Conservation (phyloP, 352 stramenopile genomes). For the Sclerospora graminicola region DNA sequence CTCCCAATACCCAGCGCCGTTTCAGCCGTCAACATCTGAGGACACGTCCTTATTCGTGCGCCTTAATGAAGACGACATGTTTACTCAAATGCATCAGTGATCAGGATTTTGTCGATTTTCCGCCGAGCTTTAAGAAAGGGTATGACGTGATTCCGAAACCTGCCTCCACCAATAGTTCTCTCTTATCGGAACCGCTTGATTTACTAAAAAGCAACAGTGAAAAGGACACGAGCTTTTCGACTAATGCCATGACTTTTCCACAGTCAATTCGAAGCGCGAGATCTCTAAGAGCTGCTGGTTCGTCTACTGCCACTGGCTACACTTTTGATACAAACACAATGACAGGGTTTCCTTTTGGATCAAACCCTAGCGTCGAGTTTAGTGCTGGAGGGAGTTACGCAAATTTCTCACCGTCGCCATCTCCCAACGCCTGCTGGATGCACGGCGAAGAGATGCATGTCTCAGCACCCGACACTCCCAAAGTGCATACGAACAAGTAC, state of each 20-base stretch:
- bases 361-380: conserved; percentile 2
- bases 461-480: conserved; percentile 2
- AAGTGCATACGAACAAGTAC: conserved; percentile 20
- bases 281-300: not conserved
- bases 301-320: conserved; percentile 3
- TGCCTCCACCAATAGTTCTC: conserved; percentile 7
- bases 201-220: conserved; percentile 13
- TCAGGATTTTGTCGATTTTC: conserved; percentile 31
- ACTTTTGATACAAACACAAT: conserved; percentile 19
- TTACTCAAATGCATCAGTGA: conserved; percentile 37
- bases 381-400: not conserved
- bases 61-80: conserved; percentile 33
- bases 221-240: conserved; percentile 18
- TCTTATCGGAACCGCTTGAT: conserved; percentile 29
- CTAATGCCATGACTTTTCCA: conserved; percentile 1
- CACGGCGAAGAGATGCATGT: not conserved
- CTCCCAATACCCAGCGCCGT: conserved; percentile 7
- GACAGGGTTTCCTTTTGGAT: conserved; percentile 16
- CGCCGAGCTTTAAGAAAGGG: conserved; percentile 11
- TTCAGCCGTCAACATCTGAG: conserved; percentile 8
- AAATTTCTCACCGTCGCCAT: conserved; percentile 1
- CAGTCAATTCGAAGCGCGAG: not conserved
- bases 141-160: conserved; percentile 3
- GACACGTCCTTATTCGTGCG: conserved; percentile 21
- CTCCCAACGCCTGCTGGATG: conserved; percentile 9